phyloP scores from a whole-genome alignment of 805 yeast genomes.

The Lipomyces spencermartinsiae region DNA sequence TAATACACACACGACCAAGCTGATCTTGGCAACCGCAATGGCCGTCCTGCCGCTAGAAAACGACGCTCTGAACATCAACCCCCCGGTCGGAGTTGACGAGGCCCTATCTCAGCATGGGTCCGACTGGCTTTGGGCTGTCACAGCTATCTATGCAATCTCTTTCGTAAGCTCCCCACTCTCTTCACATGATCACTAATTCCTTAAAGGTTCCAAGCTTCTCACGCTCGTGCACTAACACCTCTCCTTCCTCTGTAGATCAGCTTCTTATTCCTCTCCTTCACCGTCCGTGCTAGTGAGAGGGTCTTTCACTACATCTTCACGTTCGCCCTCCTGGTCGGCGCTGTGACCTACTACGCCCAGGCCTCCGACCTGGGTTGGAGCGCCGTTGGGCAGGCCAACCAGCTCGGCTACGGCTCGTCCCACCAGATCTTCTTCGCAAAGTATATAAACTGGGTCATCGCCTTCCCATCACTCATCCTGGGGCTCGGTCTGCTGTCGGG shows the following conservation, averaged over 20 bases:
- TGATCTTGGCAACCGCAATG: background rate
- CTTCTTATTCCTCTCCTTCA: constrained; percentile 43
- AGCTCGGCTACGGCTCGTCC: constrained; percentile 45
- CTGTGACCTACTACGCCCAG: constrained; percentile 59
- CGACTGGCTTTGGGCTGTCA: constrained; percentile 66
- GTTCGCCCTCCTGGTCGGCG: constrained; percentile 51
- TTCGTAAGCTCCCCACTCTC: background rate
- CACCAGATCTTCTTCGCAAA: constrained; percentile 63
- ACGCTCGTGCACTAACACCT: constrained; percentile 45
- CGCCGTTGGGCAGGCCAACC: constrained; percentile 51
- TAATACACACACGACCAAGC: background rate
- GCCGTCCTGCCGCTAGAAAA: background rate
- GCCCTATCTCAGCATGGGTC: constrained; percentile 61
- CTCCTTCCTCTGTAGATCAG: constrained; percentile 43
- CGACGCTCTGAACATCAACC: constrained; percentile 12
- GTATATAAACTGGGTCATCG: constrained; percentile 61
- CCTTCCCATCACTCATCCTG: constrained; percentile 54
- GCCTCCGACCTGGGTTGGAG: constrained; percentile 66
- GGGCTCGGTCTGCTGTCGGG: constrained; percentile 45
- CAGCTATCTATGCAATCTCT: background rate
- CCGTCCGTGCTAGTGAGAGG: constrained; percentile 44
- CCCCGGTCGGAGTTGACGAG: constrained; percentile 7
- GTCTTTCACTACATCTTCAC: constrained; percentile 42
- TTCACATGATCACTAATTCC: background rate
- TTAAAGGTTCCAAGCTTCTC: constrained; percentile 54